Evolutionary conservation across 2,329 filamentous ascomycete genomes (phyloP).

Genomic region (Pyrenochaeta sp.): DNA sequence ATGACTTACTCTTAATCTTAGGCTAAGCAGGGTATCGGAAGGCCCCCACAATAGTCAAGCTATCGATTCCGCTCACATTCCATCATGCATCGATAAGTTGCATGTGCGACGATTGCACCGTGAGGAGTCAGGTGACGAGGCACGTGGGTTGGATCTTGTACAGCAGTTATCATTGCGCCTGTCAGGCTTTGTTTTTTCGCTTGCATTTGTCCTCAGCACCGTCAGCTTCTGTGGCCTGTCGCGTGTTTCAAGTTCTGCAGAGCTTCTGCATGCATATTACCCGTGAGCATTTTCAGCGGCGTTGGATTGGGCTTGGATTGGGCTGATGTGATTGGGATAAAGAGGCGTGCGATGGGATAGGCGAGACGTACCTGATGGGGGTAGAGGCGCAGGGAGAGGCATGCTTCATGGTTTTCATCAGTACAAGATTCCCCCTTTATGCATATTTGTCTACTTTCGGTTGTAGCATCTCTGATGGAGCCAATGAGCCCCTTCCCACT

Average conservation of each 20-base stretch:
- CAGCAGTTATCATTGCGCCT: background rate
- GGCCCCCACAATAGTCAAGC: conserved; percentile 24
- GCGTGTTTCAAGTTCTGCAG: conserved; percentile 5
- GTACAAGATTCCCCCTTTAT: conserved; percentile 23
- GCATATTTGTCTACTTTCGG: conserved; percentile 16
- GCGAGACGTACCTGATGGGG: background rate
- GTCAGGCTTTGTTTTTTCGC: background rate
- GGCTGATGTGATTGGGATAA: conserved; percentile 16
- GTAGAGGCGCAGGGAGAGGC: background rate
- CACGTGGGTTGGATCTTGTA: background rate
- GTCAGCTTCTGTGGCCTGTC: conserved; percentile 8
- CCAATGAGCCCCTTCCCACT: conserved; percentile 1
- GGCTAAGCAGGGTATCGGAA: conserved; percentile 51
- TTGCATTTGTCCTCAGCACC: conserved; percentile 1
- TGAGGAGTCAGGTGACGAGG: background rate
- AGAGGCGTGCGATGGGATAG: conserved; percentile 10
- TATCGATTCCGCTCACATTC: background rate
- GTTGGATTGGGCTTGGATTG: conserved; percentile 8
- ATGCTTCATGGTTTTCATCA: conserved; percentile 11
- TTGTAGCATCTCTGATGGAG: conserved; percentile 9
- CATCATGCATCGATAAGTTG: background rate
- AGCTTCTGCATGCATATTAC: conserved; percentile 16
- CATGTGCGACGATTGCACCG: background rate
- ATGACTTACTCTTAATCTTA: conserved; percentile 27
- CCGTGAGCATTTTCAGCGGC: conserved; percentile 19